Evolutionary conservation across 257 asterid genomes (phyloP).

Genomic region (Thymus mandschuricus): DNA sequence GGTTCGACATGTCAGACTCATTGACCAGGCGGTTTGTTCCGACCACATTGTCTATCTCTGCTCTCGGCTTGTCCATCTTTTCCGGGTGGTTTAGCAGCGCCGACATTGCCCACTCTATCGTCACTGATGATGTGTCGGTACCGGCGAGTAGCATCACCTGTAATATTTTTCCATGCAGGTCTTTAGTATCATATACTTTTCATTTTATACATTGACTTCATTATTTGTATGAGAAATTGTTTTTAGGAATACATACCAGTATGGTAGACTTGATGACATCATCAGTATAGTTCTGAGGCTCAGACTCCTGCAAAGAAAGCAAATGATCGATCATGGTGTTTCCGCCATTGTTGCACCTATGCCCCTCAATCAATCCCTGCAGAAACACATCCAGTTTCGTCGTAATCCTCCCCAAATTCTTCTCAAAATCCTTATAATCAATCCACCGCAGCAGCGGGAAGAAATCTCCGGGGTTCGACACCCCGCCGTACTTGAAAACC

Average conservation of each 20-base stretch:
- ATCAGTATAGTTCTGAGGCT: conserved; percentile 45
- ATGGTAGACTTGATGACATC: conserved; percentile 44
- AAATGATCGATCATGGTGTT: conserved; percentile 46
- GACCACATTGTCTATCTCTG: conserved; percentile 49
- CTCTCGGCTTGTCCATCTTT: conserved; percentile 53
- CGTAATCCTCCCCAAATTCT: conserved; percentile 32
- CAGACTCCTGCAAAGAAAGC: conserved; percentile 44
- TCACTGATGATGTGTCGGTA: conserved; percentile 54
- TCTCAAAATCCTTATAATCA: conserved; percentile 43
- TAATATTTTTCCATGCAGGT: neutral
- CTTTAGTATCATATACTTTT: too few relatives aligned
- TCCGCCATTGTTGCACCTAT: conserved; percentile 34
- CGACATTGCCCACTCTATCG: conserved; percentile 71
- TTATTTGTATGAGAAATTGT: too few relatives aligned
- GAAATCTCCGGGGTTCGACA: conserved; percentile 46
- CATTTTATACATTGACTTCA: too few relatives aligned
- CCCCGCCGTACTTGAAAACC: conserved; percentile 37
- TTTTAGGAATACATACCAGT: conserved; percentile 35
- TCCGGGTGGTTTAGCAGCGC: conserved; percentile 60
- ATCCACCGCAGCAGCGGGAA: conserved; percentile 48
- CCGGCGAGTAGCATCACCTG: conserved; percentile 60
- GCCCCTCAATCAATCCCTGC: conserved; percentile 44
- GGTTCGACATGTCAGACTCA: conserved; percentile 54
- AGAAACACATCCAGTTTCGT: conserved; percentile 36
- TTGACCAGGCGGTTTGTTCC: conserved; percentile 47